phyloP scores from a whole-genome alignment of 768 basidiomycete genomes.

The Dictyophora rubrovolvata region DNA sequence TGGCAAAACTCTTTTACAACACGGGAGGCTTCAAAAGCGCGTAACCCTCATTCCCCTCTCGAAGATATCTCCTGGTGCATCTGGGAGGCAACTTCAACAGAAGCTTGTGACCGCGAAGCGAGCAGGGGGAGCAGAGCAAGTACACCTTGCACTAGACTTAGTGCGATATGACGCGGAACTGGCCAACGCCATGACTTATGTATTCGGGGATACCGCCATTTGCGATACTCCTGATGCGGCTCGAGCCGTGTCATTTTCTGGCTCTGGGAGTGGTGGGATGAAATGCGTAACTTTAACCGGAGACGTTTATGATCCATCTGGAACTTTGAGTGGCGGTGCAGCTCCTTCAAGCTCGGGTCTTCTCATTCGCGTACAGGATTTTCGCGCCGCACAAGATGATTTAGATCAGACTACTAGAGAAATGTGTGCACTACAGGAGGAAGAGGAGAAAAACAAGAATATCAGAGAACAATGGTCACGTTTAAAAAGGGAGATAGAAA shows the following conservation, averaged over 20 bases:
- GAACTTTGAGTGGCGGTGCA: constrained; percentile 86
- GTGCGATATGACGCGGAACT: constrained; percentile 77
- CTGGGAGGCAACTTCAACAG: constrained; percentile 44
- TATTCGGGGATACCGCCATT: constrained; percentile 88
- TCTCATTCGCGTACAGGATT: constrained; percentile 74
- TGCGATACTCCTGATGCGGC: constrained; percentile 85
- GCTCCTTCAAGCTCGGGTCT: constrained; percentile 67
- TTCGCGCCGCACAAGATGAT: constrained; percentile 56
- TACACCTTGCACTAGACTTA: constrained; percentile 78
- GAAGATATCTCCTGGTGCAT: constrained; percentile 64
- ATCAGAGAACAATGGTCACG: constrained; percentile 53
- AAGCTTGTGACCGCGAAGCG: constrained; percentile 65
- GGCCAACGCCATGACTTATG: constrained; percentile 80
- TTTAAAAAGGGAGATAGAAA: constrained; percentile 61
- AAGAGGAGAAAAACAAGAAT: constrained; percentile 42
- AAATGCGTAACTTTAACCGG: constrained; percentile 90
- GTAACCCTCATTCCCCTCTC: constrained; percentile 92
- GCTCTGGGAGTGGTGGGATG: constrained; percentile 44
- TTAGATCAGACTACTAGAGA: constrained; percentile 38
- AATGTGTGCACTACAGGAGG: constrained; percentile 42
- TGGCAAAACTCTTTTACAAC: constrained; percentile 74
- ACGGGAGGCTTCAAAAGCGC: constrained; percentile 70
- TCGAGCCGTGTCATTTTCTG: constrained; percentile 76
- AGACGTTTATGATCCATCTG: constrained; percentile 93
- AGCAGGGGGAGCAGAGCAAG: constrained; percentile 63